Percentiles rank a stretch among this genome's conserved stretches.
Conservation (phyloP, 345 rosid genomes). For the Dipteronia dyeriana region DNA sequence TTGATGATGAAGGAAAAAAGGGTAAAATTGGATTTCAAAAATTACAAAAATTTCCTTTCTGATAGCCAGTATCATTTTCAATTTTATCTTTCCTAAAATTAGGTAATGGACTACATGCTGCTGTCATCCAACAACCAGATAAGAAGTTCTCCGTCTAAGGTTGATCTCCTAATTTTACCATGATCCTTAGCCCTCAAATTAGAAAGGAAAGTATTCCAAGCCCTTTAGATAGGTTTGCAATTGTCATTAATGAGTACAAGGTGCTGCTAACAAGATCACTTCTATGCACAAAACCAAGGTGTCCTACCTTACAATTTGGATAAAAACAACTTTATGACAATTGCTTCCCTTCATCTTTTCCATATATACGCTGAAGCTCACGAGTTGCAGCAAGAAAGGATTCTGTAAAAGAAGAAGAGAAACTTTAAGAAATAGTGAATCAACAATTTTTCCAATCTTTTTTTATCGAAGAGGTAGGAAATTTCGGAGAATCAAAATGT, state of each 20-base stretch:
- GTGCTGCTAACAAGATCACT: slow-evolving; percentile 20
- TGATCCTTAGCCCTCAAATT: slow-evolving; percentile 19
- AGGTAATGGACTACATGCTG: slow-evolving; percentile 7
- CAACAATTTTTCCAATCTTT: not conserved
- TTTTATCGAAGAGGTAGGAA: not conserved
- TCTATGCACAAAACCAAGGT: slow-evolving; percentile 40
- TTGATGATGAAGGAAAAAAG: not conserved
- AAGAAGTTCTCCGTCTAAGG: slow-evolving; percentile 14
- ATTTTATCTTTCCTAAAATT: slow-evolving; percentile 25
- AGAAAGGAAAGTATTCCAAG: slow-evolving; percentile 17
- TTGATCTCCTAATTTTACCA: slow-evolving; percentile 21
- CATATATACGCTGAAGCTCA: slow-evolving; percentile 64
- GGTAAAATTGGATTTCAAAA: not conserved
- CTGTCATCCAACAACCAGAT: slow-evolving; percentile 17
- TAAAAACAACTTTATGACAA: slow-evolving; percentile 30
- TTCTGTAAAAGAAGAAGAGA: slow-evolving; percentile 29
- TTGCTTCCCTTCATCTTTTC: slow-evolving; percentile 45
- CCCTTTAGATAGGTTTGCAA: slow-evolving; percentile 15
- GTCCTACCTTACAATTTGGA: slow-evolving; percentile 36
- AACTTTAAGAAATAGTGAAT: not conserved
- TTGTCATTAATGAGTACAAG: slow-evolving; percentile 31
- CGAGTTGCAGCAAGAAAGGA: slow-evolving; percentile 59
- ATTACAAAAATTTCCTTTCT: slow-evolving; percentile 15
- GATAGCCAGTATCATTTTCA: slow-evolving; percentile 14
- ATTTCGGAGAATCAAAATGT: not conserved